These are phyloP conservation scores for Trichomonas tenax DNA, from an alignment of 208 protist species.

Conservation along the genomic window DNA sequence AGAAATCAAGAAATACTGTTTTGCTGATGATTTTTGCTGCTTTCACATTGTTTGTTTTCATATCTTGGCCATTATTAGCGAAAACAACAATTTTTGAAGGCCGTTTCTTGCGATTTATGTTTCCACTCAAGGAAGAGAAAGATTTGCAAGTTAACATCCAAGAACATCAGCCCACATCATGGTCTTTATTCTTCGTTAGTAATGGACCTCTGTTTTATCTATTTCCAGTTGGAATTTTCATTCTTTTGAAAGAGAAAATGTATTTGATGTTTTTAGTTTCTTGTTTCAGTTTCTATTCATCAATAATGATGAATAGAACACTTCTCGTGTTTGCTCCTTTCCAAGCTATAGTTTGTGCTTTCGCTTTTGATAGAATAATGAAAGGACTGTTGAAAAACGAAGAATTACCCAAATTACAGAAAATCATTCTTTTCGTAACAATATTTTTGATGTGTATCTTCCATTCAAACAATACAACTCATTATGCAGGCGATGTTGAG, in stretches of 20 bases:
- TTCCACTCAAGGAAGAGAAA: neutral
- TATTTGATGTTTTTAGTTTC: neutral
- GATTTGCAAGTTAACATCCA: neutral
- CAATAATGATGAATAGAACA: neutral
- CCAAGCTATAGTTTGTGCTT: neutral
- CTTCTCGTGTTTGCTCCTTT: neutral
- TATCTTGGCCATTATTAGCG: neutral
- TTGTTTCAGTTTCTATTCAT: neutral
- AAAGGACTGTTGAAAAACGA: neutral
- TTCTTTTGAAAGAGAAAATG: neutral
- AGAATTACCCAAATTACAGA: neutral
- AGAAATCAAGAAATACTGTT: neutral
- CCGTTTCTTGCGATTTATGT: neutral
- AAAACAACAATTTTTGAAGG: neutral
- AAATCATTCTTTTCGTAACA: neutral
- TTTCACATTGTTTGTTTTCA: neutral
- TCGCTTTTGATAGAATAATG: neutral
- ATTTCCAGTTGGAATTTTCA: neutral
- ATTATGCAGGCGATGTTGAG: constrained; percentile 65
- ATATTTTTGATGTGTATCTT: neutral
- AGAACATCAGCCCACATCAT: neutral
- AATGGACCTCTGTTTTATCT: neutral
- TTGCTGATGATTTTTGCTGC: neutral
- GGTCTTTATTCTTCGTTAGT: neutral
- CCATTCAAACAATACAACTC: constrained; percentile 43